Percentiles rank a stretch among this genome's conserved stretches.
These are phyloP conservation scores for Saturnispora ahearnii DNA, from an alignment of 805 yeast species.

Conservation along the genomic window DNA sequence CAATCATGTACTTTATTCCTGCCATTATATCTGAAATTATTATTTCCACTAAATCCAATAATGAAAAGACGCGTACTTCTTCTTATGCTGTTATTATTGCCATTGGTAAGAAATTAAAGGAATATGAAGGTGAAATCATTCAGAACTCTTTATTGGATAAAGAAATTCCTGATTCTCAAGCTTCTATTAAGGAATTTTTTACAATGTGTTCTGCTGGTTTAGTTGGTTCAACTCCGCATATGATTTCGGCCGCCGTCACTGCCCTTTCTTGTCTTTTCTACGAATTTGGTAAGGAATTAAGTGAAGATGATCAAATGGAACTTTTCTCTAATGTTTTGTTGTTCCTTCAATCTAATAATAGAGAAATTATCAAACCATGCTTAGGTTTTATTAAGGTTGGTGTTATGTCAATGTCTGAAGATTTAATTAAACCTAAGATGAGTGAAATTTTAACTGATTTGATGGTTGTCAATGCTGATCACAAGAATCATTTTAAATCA, in stretches of 20 bases:
- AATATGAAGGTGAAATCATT: constrained; percentile 50
- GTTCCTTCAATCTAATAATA: constrained; percentile 79
- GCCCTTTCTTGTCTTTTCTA: constrained; percentile 80
- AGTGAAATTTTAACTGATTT: constrained; percentile 59
- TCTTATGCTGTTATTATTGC: constrained; percentile 67
- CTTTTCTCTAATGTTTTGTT: constrained; percentile 79
- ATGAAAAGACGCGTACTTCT: constrained; percentile 80
- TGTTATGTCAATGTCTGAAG: constrained; percentile 73
- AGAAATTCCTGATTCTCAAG: constrained; percentile 52
- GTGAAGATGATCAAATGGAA: constrained; percentile 55
- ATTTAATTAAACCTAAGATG: constrained; percentile 58
- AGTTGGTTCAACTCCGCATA: constrained; percentile 88
- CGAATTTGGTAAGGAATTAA: constrained; percentile 68
- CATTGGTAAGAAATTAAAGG: constrained; percentile 72
- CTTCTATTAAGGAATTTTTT: constrained; percentile 72
- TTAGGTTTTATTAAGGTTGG: constrained; percentile 92
- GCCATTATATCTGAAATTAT: constrained; percentile 79
- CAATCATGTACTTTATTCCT: constrained; percentile 71
- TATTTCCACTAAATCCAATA: constrained; percentile 81
- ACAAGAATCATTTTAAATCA: constrained; percentile 87
- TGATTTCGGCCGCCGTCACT: constrained; percentile 94
- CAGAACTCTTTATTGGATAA: constrained; percentile 53
- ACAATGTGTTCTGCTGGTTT: constrained; percentile 94
- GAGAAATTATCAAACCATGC: constrained; percentile 91
- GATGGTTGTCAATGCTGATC: constrained; percentile 91